Base-by-base conservation (phyloP, 1,284 basidiomycete genomes). In the Tranzscheliella williamsii region DNA sequence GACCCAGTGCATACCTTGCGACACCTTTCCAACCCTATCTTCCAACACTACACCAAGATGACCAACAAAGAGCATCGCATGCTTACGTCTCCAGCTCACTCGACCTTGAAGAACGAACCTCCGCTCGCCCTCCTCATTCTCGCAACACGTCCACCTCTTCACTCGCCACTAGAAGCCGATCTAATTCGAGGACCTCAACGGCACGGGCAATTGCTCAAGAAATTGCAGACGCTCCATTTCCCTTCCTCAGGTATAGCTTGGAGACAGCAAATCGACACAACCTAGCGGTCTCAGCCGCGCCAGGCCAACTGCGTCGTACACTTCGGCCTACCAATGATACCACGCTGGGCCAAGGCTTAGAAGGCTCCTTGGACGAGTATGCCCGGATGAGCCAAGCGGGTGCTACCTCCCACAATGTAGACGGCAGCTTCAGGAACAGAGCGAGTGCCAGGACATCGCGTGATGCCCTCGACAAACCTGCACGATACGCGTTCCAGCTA, bases 401-500 rank as follows among this genome's bases (percentile, higher is more conserved):
- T 16, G 46, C 44, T 5, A 38, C 34, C n/a, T 50, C 47, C 13
- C 24, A 40, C 2, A 42, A 45, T 11, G 21, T 40, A 0, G 41
- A 33, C 4, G 36, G 51, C 11, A 23, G 34, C 6, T 32, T 9
- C 18, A 33, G 32, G 9, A 33, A 20, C 32, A 9, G 32, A 9
- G n/a, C n/a, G n/a, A 9, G 36, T 7, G 38, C 49, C 7, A 27
- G 47, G 3, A 6, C 34, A 0, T 33, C 45, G 2, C 34, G 45
- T 2, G 41, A 38, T 17, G 52, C 41, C 4, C 38, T 38, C 4
- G 35, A 45, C 21, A 50, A 53, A 21, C 42, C 63, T 4, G 54
- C 60, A 5, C 56, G 54, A 30, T 69, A 68, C 42, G 50, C 56
- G 9, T 67, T 70, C 32, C 68, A 71, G 38, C 68, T 67, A 29